phyloP scores from a whole-genome alignment of 2,329 filamentous ascomycete genomes.

The Colletotrichum phormii region DNA sequence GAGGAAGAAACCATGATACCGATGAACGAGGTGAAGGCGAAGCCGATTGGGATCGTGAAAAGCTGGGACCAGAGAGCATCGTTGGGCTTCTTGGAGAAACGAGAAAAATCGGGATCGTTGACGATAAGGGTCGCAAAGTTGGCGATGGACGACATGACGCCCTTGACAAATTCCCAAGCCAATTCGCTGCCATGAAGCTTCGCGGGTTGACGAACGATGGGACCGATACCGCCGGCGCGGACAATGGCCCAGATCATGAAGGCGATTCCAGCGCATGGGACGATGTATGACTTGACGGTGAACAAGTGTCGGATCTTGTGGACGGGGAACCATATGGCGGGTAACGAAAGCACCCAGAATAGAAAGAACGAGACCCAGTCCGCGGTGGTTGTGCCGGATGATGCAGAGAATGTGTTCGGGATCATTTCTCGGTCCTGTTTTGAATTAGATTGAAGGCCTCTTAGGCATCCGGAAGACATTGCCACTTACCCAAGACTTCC shows the following conservation, averaged over 20 bases:
- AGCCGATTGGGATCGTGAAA: constrained; percentile 76
- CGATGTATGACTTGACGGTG: constrained; percentile 88
- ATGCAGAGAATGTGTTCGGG: constrained; percentile 73
- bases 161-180: constrained; percentile 85
- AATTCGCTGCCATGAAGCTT: constrained; percentile 74
- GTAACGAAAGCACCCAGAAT: constrained; percentile 85
- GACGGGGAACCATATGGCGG: constrained; percentile 90
- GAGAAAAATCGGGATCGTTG: constrained; percentile 85
- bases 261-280: constrained; percentile 83
- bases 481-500: constrained; percentile 70
- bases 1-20: constrained; percentile 83
- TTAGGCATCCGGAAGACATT: neutral
- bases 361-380: constrained; percentile 87
- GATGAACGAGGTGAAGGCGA: constrained; percentile 86
- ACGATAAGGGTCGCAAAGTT: constrained; percentile 92
- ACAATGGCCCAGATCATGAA: constrained; percentile 91
- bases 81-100: constrained; percentile 81
- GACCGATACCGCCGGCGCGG: constrained; percentile 84
- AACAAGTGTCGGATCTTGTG: constrained; percentile 91
- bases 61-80: constrained; percentile 87
- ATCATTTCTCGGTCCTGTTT: constrained; percentile 63
- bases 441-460: neutral
- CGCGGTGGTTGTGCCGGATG: constrained; percentile 78
- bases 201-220: constrained; percentile 78
- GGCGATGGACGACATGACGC: constrained; percentile 89